A percentile compares a stretch with the other conserved stretches of the same genome.
Conservation (phyloP, 139 green algal genomes). For the Chloropicon primus region DNA sequence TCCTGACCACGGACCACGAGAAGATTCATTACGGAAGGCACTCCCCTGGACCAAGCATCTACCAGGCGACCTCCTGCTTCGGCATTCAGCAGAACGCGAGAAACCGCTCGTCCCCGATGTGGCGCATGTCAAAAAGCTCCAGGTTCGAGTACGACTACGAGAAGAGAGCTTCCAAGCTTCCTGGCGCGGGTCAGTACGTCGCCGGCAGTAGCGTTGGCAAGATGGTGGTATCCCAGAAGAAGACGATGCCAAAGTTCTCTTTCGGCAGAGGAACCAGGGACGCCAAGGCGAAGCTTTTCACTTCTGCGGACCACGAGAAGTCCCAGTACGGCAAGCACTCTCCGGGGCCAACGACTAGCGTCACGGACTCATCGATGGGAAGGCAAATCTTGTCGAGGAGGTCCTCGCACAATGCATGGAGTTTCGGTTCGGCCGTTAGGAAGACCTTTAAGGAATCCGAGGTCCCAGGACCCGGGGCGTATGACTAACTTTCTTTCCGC, state of each 20-base stretch:
- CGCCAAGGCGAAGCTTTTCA: conserved; percentile 6
- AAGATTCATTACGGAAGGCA: not conserved
- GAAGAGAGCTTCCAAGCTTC: conserved; percentile 4
- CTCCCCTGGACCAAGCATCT: not conserved
- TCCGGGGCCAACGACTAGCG: not conserved
- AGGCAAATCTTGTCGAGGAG: not conserved
- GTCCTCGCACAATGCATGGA: not conserved
- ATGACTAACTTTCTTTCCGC: no score
- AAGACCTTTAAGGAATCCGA: not conserved
- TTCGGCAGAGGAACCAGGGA: conserved; percentile 5
- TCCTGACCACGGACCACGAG: not conserved
- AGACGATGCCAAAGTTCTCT: not conserved
- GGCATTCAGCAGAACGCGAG: not conserved
- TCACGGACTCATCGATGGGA: not conserved
- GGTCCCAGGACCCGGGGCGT: not conserved
- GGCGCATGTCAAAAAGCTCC: not conserved
- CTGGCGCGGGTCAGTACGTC: conserved; percentile 4
- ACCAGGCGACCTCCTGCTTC: not conserved
- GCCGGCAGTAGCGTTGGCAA: conserved; percentile 4
- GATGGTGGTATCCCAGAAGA: not conserved
- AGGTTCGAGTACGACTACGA: conserved; percentile 12
- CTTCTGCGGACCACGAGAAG: conserved; percentile 6
- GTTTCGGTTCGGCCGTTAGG: not conserved
- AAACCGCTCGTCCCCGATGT: not conserved
- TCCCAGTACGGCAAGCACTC: conserved; percentile 6